Conservation (phyloP, 192 early-diverging fungal species). For the Kappamyces sp. region DNA sequence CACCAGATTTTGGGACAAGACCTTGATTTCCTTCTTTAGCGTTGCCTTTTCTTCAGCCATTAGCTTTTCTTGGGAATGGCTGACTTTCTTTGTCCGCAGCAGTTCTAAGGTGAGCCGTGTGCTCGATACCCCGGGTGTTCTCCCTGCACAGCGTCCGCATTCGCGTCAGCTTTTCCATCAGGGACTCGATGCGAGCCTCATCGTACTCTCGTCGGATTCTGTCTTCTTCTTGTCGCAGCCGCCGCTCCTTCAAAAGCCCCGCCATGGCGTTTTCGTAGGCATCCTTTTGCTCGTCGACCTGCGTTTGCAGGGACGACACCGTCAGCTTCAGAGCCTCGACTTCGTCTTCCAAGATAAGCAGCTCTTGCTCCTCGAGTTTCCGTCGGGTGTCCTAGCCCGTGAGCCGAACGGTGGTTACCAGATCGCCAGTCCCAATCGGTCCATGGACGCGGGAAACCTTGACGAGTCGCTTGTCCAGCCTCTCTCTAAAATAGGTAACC, state of each 20-base stretch:
- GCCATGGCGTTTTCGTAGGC: constrained; percentile 41
- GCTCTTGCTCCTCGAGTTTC: constrained; percentile 25
- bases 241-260: constrained; percentile 36
- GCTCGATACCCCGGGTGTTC: constrained; percentile 30
- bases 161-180: constrained; percentile 32
- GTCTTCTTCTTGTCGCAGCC: constrained; percentile 39
- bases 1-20: constrained; percentile 14
- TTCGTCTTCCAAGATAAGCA: constrained; percentile 41
- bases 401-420: neutral
- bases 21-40: constrained; percentile 31
- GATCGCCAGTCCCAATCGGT: constrained; percentile 8
- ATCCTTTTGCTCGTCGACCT: constrained; percentile 43
- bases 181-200: constrained; percentile 31
- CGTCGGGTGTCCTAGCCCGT: neutral
- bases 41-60: constrained; percentile 44
- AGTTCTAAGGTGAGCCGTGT: constrained; percentile 31
- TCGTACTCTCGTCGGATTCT: constrained; percentile 36
- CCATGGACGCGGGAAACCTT: constrained; percentile 21
- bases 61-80: constrained; percentile 30
- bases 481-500: constrained; percentile 46
- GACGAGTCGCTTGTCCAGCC: constrained; percentile 37
- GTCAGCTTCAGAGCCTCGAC: constrained; percentile 36
- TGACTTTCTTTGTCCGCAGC: constrained; percentile 42
- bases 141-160: constrained; percentile 43
- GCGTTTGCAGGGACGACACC: constrained; percentile 41